Base-by-base conservation (phyloP, 2,329 filamentous ascomycete genomes). In the Setomelanomma holmii region DNA sequence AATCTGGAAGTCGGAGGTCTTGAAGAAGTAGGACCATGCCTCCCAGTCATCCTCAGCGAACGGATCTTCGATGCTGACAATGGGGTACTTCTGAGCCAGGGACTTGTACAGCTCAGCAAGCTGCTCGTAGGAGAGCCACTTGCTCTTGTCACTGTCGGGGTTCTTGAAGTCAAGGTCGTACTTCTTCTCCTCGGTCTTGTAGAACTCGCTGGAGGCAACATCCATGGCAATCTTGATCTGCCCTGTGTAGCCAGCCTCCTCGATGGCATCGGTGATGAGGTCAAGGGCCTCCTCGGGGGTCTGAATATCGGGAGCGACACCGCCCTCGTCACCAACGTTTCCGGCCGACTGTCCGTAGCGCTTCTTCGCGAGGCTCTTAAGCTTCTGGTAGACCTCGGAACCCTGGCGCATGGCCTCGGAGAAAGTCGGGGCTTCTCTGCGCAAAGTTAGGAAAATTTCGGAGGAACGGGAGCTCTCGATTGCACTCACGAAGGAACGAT, bases 91-190 rank as follows among this genome's bases (percentile, higher is more conserved):
- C 85, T 88, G 85, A 76, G 86, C 84, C 58, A 99, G 88, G 40
- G 87, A 83, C 78, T 90, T 86, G 88, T 99, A 98, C 72, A 96
- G 82, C 74, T 89, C 87, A 75, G 95, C 93, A 60, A 99, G 89
- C 83, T 99, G 84, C 85, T 98, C 91, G 82, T 98, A 98, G 68
- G 91, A 96, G 84, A 99, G 84, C 95, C 95, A 98, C 87, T 99
- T 98, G 84, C 81, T 85, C 75, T 88, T 85, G 84, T 99, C 95
- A 78, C 89, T 95, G 62, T 98, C 89, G 73, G 95, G 93, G 88
- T 99, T 99, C 91, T 99, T 98, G 91, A 98, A 99, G 89, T 98
- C 95, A 64, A 99, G 86, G 77, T 99, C 95, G 86, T 99, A 99
- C 86, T 98, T 98, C 90, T 98, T 97, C 77, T 82, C 93, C 45